These are phyloP conservation scores for Scutellaria minor DNA, from an alignment of 257 asterid genomes.

Conservation along the genomic window DNA sequence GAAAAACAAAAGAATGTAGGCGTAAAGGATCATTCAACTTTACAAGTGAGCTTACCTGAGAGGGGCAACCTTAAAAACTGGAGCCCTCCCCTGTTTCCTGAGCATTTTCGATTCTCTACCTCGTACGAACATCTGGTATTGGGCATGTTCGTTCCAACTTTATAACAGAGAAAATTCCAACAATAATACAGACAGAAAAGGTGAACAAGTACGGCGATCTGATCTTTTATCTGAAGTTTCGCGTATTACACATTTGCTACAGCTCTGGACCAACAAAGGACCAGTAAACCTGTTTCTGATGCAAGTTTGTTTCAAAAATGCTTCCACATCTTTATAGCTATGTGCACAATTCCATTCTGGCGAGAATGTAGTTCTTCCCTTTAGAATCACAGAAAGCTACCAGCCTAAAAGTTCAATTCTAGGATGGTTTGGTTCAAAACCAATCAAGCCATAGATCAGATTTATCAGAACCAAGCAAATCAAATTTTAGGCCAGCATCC, in stretches of 20 bases:
- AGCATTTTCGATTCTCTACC: conserved; percentile 17
- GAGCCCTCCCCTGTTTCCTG: conserved; percentile 10
- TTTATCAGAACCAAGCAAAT: conserved; percentile 21
- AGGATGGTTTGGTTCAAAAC: conserved; percentile 4
- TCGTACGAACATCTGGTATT: conserved; percentile 14
- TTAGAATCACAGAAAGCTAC: conserved; percentile 4
- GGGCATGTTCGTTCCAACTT: conserved; percentile 15
- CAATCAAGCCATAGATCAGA: not conserved
- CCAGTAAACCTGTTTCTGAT: not conserved
- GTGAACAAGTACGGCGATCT: conserved; percentile 11
- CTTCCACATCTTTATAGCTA: not conserved
- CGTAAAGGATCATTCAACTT: not conserved
- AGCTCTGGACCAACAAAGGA: conserved; percentile 1
- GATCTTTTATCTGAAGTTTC: conserved; percentile 5
- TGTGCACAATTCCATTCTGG: conserved; percentile 13
- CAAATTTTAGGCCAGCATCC: conserved; percentile 28
- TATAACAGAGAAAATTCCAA: not conserved
- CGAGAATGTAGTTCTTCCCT: conserved; percentile 19
- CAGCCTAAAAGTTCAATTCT: not conserved
- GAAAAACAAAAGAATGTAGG: conserved; percentile 16
- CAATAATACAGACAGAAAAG: conserved; percentile 25
- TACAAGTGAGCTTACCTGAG: conserved; percentile 11
- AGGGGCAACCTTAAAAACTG: conserved; percentile 37
- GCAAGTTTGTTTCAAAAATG: conserved; percentile 3
- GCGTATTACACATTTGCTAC: conserved; percentile 14